phyloP scores from a whole-genome alignment of 768 basidiomycete genomes.

The Austroboletus eburneus region DNA sequence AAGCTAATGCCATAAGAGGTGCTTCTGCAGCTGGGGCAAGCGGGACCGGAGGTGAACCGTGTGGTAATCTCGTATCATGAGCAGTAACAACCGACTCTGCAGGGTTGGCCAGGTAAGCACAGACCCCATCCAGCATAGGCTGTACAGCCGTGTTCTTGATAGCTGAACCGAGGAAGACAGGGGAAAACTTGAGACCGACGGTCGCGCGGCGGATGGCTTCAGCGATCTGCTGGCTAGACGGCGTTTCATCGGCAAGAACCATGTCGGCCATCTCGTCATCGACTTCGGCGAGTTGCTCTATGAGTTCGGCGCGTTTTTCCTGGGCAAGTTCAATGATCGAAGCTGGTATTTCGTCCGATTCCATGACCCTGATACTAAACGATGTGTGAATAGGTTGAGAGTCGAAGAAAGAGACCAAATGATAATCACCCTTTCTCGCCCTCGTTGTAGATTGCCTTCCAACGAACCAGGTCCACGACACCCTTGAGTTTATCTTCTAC shows the following conservation, averaged over 20 bases:
- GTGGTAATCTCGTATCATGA: conserved; percentile 71
- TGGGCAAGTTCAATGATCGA: conserved; percentile 69
- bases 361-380: conserved; percentile 66
- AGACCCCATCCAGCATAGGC: conserved; percentile 90
- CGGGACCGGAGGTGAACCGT: conserved; percentile 62
- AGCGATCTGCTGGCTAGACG: conserved; percentile 68
- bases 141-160: conserved; percentile 98
- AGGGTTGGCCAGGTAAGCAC: conserved; percentile 91
- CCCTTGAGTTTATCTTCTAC: conserved; percentile 82
- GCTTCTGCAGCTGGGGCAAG: conserved; percentile 81
- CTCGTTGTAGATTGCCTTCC: conserved; percentile 93
- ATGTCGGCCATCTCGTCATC: conserved; percentile 94
- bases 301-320: conserved; percentile 83
- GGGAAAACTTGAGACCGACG: conserved; percentile 83
- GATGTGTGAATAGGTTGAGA: conserved; percentile 2
- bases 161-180: conserved; percentile 95
- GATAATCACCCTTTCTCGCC: conserved; percentile 85
- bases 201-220: conserved; percentile 89
- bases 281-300: conserved; percentile 94
- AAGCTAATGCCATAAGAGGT: conserved; percentile 90
- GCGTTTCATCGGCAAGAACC: conserved; percentile 78
- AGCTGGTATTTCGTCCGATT: conserved; percentile 84
- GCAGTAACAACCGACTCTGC: conserved; percentile 75
- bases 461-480: conserved; percentile 90
- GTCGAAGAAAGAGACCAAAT: neutral